Evolutionary conservation across 805 yeast species (phyloP), one percentile per base, ranked within the genome.

Genomic region (Brettanomyces naardenensis): DNA sequence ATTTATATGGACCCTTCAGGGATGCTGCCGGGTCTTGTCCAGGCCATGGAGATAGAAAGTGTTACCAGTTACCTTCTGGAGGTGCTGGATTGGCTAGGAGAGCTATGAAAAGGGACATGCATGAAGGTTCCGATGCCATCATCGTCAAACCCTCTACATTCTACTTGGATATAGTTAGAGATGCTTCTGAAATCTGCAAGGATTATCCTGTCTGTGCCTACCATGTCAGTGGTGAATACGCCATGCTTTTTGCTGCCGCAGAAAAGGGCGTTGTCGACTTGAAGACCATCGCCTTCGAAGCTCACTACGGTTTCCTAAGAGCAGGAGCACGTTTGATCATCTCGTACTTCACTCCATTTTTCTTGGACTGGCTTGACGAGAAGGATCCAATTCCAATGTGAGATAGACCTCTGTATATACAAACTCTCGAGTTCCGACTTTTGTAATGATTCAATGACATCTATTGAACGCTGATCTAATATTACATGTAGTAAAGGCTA

Each of bases 221-320:
- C 62, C 98, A 92, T 61, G 98, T 92, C 19, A 78, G 90, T 57
- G 98, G 98, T 29, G 98, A 92, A 63, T 92, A 75, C 55, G 97
- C 97, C 23, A 92, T 92, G 98, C 62, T 92, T 46, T 95, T 89
- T 56, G 98, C 98, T 6, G 97, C 96, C 37, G 97, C 97, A 22
- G 97, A 88, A 53, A 88, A 88, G 69, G 95, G 95, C 28, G 73
- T 89, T 43, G 84, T 81, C 43, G 97, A 90, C 59, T 71, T 92
- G 61, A 81, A 85, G 62, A 61, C 77, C 41, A 61, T 78, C 70
- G 75, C 88, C 0, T 84, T 83, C 52, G 98, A 92, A 65, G 66
- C 92, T 34, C 95, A 92, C 51, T 71, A 85, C 44, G 97, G 98
- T 1, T 80, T 85, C 53, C 69, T 90, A 44, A 76, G 98, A 60